Base-by-base conservation (phyloP, 495 filamentous ascomycete genomes). In the Glarea lozoyensis region DNA sequence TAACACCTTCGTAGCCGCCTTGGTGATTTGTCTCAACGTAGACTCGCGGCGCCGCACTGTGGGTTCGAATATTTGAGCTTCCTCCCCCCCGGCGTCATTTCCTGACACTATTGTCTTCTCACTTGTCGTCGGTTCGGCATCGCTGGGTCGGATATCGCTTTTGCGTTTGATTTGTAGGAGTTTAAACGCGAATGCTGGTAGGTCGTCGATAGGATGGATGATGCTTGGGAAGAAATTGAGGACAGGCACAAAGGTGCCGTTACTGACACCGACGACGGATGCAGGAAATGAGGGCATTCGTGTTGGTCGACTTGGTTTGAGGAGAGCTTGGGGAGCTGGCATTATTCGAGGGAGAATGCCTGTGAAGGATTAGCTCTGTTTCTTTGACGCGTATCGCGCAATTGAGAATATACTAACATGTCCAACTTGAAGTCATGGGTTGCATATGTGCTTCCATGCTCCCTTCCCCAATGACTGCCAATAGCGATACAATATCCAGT, bases 201-300 rank as follows among this genome's bases (percentile, higher is more conserved):
- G 39, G 4, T 68, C 60, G 18, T 74, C 70, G 9, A 76, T 68
- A 2, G 67, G 64, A 44, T 76, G 72, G 38, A 81, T 66, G 37
- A 79, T 70, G 44, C 76, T 73, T 33, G 75, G 73, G 46, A 80
- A 81, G 60, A 75, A 79, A 34, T 75, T 75, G 20, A 81, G 69
- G 6, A 69, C 65, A 18, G 67, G 64, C 27, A 75, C 61, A 13
- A 68, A 50, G 2, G 62, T 67, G 24, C 78, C 77, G 39, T 67
- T 71, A 52, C 75, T 62, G n/a, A 82, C 72, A 16, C 76, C 75
- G 0, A 69, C 62, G 53, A 78, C 69, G 24, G 63, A 67, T 39
- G 73, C 72, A 7, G 63, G 64, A 15, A 66, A 62, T 38, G 73
- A 62, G 46, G 72, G 69, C 25, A 81, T 62, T 33, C 77, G 72